Base-by-base conservation (phyloP, 805 yeast species). In the Saccharomycopsis malanga region DNA sequence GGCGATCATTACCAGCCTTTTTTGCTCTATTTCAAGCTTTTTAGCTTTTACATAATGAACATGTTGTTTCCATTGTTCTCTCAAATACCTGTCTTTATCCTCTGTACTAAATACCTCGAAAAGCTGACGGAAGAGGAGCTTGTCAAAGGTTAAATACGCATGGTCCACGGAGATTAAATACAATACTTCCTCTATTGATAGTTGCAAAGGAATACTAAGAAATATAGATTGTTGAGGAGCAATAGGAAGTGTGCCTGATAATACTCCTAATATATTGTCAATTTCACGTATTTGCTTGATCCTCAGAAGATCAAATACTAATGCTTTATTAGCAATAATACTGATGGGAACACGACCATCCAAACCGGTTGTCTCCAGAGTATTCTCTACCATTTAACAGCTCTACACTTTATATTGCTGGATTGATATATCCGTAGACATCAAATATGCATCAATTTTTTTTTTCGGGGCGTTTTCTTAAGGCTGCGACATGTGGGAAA, bases 151-250 rank as follows among this genome's bases (percentile, higher is more conserved):
- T 2, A 82, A 57, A 3, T 67, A 56, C 1, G 25, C 43, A 62
- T 65, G 0, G 73, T 79, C 17, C 61, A 57, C 0, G 66, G 66
- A 4, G 6, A 81, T 68, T 24, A 88, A 66, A 77, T 85, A 85
- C 9, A 77, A 52, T 0, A 81, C 77, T 57, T 91, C 98, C 61
- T 86, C 94, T 0, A 76, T 62, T 64, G 78, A 71, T 38, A 91
- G 66, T 57, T 79, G 77, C 43, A 93, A 62, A 0, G 98, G 98
- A 2, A 89, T 64, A 0, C 96, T 94, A 35, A 87, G 67, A 57
- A 89, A 83, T n/a, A 81, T 70, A 58, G 87, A 88, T 58, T 91
- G 98, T 61, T 93, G 98, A 2, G 97, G 93, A n/a, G 89, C 87
- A 40, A 79, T 72, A 0, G 96, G 85, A 25, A 93, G 65, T 0